These are phyloP conservation scores for Crithidia acanthocephali DNA, from an alignment of 208 protist species.

Conservation along the genomic window DNA sequence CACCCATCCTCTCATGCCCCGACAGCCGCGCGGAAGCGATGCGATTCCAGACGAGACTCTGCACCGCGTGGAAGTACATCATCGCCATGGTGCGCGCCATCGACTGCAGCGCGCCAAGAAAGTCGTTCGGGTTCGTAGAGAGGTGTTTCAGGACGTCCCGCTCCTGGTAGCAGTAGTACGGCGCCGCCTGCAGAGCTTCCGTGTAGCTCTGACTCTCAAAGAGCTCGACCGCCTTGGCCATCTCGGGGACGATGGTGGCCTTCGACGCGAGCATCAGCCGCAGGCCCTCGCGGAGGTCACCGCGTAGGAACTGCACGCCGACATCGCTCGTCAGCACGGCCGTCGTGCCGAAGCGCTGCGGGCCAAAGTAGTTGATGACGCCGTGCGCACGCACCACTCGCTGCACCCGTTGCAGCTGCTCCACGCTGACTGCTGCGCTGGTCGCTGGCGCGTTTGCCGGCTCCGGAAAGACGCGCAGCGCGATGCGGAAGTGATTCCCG, in stretches of 20 bases:
- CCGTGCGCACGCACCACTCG: conserved; percentile 54
- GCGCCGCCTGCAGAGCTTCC: conserved; percentile 50
- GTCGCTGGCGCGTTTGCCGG: neutral
- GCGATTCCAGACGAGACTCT: conserved; percentile 94
- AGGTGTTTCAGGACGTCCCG: conserved; percentile 88
- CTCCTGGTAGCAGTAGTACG: conserved; percentile 84
- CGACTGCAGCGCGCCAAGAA: conserved; percentile 61
- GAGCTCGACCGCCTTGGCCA: conserved; percentile 40
- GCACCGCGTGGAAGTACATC: conserved; percentile 95
- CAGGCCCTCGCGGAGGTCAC: conserved; percentile 71
- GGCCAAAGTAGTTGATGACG: conserved; percentile 96
- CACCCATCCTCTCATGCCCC: conserved; percentile 29
- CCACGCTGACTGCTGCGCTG: neutral
- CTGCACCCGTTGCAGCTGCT: conserved; percentile 31
- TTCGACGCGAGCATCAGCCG: conserved; percentile 77
- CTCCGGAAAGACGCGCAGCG: conserved; percentile 69
- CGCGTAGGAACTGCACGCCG: conserved; percentile 79
- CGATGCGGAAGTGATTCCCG: conserved; percentile 94
- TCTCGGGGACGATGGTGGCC: conserved; percentile 54
- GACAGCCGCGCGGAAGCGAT: conserved; percentile 89
- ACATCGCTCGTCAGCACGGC: conserved; percentile 91
- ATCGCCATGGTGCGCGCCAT: conserved; percentile 87
- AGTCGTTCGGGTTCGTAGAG: conserved; percentile 64
- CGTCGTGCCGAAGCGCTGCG: conserved; percentile 95
- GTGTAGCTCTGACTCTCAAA: conserved; percentile 47